Conservation (phyloP, 352 stramenopile genomes). For the Achlya hypogyna region DNA sequence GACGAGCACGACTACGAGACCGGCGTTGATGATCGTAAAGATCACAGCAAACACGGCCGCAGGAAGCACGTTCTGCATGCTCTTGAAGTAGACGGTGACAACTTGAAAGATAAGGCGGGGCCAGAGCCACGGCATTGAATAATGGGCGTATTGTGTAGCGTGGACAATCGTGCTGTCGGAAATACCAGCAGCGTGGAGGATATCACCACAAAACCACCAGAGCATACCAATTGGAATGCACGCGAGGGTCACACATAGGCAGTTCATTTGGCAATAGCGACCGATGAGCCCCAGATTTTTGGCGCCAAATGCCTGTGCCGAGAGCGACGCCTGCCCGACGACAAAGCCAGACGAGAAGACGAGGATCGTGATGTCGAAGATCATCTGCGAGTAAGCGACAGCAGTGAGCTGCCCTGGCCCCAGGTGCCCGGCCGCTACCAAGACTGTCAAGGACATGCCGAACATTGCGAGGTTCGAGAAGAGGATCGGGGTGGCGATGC, state of each 20-base stretch:
- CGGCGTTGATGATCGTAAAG: constrained; percentile 45
- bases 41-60: constrained; percentile 51
- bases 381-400: constrained; percentile 68
- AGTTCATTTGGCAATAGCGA: constrained; percentile 50
- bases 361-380: constrained; percentile 64
- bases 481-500: neutral
- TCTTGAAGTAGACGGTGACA: constrained; percentile 67
- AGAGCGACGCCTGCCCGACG: constrained; percentile 65
- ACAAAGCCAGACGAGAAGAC: constrained; percentile 76
- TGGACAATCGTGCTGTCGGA: constrained; percentile 20
- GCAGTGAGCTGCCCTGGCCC: constrained; percentile 65
- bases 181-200: neutral
- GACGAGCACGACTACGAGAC: constrained; percentile 50
- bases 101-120: constrained; percentile 69
- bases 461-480: constrained; percentile 29
- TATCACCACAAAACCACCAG: constrained; percentile 39
- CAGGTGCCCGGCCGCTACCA: constrained; percentile 69
- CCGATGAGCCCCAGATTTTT: constrained; percentile 64
- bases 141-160: constrained; percentile 45
- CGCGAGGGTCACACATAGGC: constrained; percentile 42
- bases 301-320: constrained; percentile 76
- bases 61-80: constrained; percentile 66
- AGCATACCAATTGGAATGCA: constrained; percentile 59
- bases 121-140: constrained; percentile 62
- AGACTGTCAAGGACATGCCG: constrained; percentile 64